A percentile compares a stretch with the other conserved stretches of the same genome.
Conservation (phyloP, 2,329 filamentous ascomycete species). For the Arthrinium phaeospermum region DNA sequence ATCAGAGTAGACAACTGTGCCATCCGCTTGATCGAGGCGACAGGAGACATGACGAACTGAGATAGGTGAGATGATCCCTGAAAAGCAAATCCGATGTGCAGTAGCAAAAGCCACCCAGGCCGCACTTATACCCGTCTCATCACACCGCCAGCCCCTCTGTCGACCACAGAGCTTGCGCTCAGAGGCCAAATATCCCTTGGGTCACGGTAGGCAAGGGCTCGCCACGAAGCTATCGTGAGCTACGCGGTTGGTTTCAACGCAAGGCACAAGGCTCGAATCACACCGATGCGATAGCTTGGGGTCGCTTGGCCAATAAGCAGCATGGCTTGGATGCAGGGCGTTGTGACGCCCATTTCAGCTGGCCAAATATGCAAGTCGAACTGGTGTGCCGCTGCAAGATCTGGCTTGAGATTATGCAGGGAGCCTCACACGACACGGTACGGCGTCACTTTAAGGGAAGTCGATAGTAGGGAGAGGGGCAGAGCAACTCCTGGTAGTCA, state of each 20-base stretch:
- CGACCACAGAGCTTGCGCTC: not conserved
- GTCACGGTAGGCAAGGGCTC: not conserved
- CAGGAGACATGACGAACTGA: not conserved
- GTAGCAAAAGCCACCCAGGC: slow-evolving; percentile 5
- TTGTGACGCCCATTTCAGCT: not conserved
- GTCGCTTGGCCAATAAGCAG: not conserved
- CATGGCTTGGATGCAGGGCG: slow-evolving; percentile 4
- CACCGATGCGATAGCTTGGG: not conserved
- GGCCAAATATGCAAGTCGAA: not conserved
- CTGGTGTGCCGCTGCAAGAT: not conserved
- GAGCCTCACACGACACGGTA: not conserved
- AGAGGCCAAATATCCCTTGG: not conserved
- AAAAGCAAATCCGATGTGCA: slow-evolving; percentile 1
- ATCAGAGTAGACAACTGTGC: not conserved
- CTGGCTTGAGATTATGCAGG: not conserved
- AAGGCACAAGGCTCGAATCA: not conserved
- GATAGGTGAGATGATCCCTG: slow-evolving; percentile 2
- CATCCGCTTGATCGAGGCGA: not conserved
- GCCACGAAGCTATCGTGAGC: not conserved
- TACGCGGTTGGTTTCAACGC: not conserved
- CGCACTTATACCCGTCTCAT: slow-evolving; percentile 15
- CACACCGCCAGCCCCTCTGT: not conserved
- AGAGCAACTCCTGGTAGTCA: not conserved
- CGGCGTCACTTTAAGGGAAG: not conserved
- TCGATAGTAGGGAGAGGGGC: not conserved